Evolutionary conservation across 2,329 filamentous ascomycete genomes (phyloP), one percentile per base, ranked within the genome.

Genomic region (Bipolaris bicolor): DNA sequence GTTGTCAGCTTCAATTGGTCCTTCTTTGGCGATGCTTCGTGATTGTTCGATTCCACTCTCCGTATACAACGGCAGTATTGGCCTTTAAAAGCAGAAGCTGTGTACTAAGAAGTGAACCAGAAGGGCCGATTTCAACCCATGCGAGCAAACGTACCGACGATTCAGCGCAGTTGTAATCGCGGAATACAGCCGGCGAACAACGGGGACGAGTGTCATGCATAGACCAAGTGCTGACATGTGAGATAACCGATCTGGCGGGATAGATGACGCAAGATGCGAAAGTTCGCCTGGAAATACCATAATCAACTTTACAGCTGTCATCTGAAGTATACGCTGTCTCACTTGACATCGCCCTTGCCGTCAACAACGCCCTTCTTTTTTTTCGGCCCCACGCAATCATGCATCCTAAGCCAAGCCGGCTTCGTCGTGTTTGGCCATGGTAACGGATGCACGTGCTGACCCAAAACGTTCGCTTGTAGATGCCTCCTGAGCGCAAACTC

Each of bases 391-490:
- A 20, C 46, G 13, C 46, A 10, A 22, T 18, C 46, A 39, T 26
- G 34, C 46, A 37, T 29, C 34, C 34, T 18, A 29, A 9, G 46
- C 46, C 46, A 49, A 49, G 46, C 46, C 34, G 34, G 46, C 34
- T 29, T 29, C 22, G 20, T 39, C 29, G n/a, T 10, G 22, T 39
- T 39, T 47, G 29, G 43, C 44, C 16, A 34, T 39, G 33, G n/a
- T 31, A 18, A 39, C 15, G 20, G 22, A 34, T 11, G 34, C 16
- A 36, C n/a, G 34, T 49, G 22, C n/a, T 18, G 20, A 37, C 34
- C 15, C 20, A 39, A 39, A 29, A 39, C 34, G 34, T 9, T 29
- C 46, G 34, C 46, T 29, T 39, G 22, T 29, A 34, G 34, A 36
- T 37, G 33, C 46, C 33, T 48, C 20, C 46, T 34, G 20, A 18